A percentile compares a stretch with the other conserved stretches of the same genome.
Evolutionary conservation across 129 eudicot genomes (phyloP).

Genomic region (Kitagawia praeruptora): DNA sequence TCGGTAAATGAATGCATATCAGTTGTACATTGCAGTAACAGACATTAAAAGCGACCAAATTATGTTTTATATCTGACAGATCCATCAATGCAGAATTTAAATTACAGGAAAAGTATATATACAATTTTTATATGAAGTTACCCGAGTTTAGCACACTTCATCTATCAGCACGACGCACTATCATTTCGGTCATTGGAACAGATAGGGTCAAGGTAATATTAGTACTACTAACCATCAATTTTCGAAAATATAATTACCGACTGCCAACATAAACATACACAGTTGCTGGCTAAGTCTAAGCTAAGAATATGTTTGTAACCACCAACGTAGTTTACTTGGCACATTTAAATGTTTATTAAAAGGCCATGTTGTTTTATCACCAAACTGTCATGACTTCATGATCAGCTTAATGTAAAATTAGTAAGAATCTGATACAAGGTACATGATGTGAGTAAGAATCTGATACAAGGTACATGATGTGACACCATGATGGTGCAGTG

Average conservation of each 20-base stretch:
- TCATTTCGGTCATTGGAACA: neutral
- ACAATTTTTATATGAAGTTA: neutral
- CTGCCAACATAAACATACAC: neutral
- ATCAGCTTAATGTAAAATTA: neutral
- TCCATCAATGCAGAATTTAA: neutral
- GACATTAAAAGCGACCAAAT: neutral
- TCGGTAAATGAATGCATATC: neutral
- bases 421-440: neutral
- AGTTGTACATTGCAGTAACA: neutral
- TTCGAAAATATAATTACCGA: neutral
- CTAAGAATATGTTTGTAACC: neutral
- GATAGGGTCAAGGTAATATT: neutral
- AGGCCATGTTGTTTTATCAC: neutral
- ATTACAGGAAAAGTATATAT: neutral
- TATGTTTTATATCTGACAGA: neutral
- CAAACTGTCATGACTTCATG: neutral
- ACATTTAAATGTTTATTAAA: neutral
- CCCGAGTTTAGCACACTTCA: neutral
- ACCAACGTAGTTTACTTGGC: neutral
- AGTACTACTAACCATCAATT: neutral
- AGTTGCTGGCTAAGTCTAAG: neutral
- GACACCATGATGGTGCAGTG: neutral
- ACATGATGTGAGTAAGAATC: neutral
- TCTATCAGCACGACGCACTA: neutral
- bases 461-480: neutral